Evolutionary conservation across 345 rosid species (phyloP).

Genomic region (Sonneratia caseolaris): DNA sequence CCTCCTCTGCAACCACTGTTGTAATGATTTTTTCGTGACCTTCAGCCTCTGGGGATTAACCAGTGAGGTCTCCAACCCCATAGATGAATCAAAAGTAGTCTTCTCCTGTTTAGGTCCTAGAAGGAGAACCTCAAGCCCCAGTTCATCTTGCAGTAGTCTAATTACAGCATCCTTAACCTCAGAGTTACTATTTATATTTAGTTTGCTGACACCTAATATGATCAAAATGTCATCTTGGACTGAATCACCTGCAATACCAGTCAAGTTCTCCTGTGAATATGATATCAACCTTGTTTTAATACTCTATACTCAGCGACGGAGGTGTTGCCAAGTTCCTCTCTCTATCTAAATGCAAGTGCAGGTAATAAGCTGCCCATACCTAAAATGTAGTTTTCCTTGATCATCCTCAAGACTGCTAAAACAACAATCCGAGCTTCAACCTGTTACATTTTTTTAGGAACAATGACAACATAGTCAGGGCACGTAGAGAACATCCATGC

Average conservation of each 20-base stretch:
- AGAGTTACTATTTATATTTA: conserved; percentile 15
- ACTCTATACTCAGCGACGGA: neutral
- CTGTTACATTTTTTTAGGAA: conserved; percentile 23
- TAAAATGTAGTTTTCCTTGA: conserved; percentile 60
- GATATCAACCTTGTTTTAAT: neutral
- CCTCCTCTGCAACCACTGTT: conserved; percentile 47
- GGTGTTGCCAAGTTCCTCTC: neutral
- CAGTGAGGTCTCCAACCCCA: conserved; percentile 35
- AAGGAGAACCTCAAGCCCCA: conserved; percentile 56
- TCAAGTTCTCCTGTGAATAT: neutral
- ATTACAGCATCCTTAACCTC: conserved; percentile 46
- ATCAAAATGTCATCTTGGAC: conserved; percentile 66
- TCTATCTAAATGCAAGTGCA: neutral
- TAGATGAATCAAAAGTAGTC: conserved; percentile 5
- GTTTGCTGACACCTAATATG: conserved; percentile 41
- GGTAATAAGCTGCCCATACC: conserved; percentile 26
- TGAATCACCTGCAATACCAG: conserved; percentile 40
- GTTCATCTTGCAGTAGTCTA: conserved; percentile 47
- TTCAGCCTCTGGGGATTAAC: conserved; percentile 43
- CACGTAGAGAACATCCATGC: neutral
- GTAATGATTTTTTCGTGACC: conserved; percentile 58
- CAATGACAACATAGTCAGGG: neutral
- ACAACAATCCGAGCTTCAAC: conserved; percentile 89
- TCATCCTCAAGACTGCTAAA: conserved; percentile 80
- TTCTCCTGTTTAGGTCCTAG: conserved; percentile 20